Base-by-base conservation (phyloP, 495 filamentous ascomycete species). In the Cercophora scortea region DNA sequence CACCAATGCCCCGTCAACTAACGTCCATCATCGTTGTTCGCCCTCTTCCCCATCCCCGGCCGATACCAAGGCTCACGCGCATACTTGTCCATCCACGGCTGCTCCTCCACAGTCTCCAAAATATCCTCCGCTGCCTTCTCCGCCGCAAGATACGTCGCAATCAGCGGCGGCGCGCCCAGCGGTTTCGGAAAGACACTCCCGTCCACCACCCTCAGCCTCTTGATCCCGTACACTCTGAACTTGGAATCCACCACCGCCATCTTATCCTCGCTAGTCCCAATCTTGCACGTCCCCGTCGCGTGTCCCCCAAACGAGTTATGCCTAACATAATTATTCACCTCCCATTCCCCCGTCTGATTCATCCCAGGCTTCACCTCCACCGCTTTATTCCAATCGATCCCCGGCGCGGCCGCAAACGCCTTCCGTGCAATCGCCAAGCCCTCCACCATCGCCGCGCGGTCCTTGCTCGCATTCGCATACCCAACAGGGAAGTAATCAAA, bases 161-260 rank as follows among this genome's bases (percentile, higher is more conserved):
- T 51, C 0, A 65, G 70, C 19, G 77, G 75, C 50, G 76, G 84
- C 9, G 73, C 73, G 0, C 82, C 82, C 10, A 79, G 80, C 44
- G 80, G 80, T 55, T 68, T 65, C 4, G 81, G 80, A 49, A 75
- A 83, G 6, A 78, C 74, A 33, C 55, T 60, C 12, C 80, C 82
- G 65, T 85, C 83, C 0, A 85, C 82, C 16, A 85, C 81, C 45
- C 83, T 68, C 57, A 85, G 55, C 7, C 79, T 71, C n/a, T 72
- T 61, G 0, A 79, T 73, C 0, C 79, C 78, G 17, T 79, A 69
- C 3, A 86, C 82, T 1, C 77, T 61, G 55, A 85, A 82, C 53
- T 75, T 70, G 1, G 68, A 64, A 57, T 85, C 82, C 45, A 86
- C 48, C 16, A 84, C 81, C 1, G 80, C 82, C 59, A 74, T 71